Evolutionary conservation across 805 yeast genomes (phyloP).

Genomic region (Candida namnaoensis): DNA sequence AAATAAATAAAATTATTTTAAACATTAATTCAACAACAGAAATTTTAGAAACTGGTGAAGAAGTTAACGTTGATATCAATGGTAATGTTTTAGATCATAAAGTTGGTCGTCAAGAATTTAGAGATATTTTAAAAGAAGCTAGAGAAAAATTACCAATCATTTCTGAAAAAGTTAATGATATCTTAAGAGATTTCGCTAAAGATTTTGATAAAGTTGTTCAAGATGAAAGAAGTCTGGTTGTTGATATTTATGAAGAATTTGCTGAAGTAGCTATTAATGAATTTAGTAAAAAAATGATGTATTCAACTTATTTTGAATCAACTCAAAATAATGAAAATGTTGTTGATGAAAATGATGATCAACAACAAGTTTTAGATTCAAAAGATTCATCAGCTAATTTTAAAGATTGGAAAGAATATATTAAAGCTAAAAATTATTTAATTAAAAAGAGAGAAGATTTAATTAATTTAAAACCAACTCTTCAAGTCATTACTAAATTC

Average conservation of each 20-base stretch:
- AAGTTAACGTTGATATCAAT: slow-evolving; percentile 22
- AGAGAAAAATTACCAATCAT: slow-evolving; percentile 19
- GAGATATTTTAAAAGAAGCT: slow-evolving; percentile 30
- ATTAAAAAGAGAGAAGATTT: slow-evolving; percentile 48
- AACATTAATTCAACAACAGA: slow-evolving; percentile 28
- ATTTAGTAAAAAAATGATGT: slow-evolving; percentile 51
- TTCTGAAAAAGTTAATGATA: slow-evolving; percentile 23
- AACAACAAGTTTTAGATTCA: not conserved
- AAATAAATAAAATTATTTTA: slow-evolving; percentile 23
- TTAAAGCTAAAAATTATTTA: slow-evolving; percentile 44
- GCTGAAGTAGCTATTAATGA: slow-evolving; percentile 59
- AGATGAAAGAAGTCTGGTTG: slow-evolving; percentile 31
- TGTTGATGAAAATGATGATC: slow-evolving; percentile 6
- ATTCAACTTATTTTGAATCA: slow-evolving; percentile 15
- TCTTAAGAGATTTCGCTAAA: slow-evolving; percentile 21
- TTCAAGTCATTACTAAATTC: slow-evolving; percentile 20
- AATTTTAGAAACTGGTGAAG: slow-evolving; percentile 22
- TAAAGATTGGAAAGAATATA: slow-evolving; percentile 54
- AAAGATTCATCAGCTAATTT: slow-evolving; percentile 19
- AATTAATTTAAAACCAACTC: slow-evolving; percentile 23
- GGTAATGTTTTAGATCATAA: slow-evolving; percentile 26
- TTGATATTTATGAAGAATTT: slow-evolving; percentile 68
- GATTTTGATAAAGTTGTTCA: slow-evolving; percentile 26
- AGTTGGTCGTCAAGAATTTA: slow-evolving; percentile 37
- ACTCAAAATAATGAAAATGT: too few species aligned